A percentile compares a stretch with the other conserved stretches of the same genome.
Conservation (phyloP, 495 filamentous ascomycete species). For the Penicillium salamii region DNA sequence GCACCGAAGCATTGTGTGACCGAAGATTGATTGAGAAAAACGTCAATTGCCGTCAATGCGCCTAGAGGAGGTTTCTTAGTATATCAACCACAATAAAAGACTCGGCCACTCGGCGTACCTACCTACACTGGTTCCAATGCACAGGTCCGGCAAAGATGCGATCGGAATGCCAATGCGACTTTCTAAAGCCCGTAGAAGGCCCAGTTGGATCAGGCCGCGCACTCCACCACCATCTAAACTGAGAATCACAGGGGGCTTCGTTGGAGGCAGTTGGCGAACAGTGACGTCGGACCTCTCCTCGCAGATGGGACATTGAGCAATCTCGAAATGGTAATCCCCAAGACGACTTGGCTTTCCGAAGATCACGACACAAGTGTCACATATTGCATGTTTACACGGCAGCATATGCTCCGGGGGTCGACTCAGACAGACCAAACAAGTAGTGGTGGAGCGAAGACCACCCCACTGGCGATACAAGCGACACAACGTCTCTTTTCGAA, state of each 20-base stretch:
- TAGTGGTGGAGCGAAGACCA: conserved; percentile 2
- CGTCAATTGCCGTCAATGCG: background rate
- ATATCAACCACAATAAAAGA: too few relatives aligned
- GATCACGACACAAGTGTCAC: conserved; percentile 26
- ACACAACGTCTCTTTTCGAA: background rate
- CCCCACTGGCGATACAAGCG: background rate
- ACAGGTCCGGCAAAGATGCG: conserved; percentile 48
- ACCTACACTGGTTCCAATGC: conserved; percentile 51
- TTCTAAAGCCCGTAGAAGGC: conserved; percentile 42
- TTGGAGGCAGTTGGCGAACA: conserved; percentile 29
- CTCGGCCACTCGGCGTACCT: conserved; percentile 6
- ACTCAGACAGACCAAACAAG: conserved; percentile 27
- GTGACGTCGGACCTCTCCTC: conserved; percentile 28
- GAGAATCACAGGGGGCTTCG: conserved; percentile 51
- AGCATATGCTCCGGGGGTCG: conserved; percentile 28
- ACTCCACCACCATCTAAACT: conserved; percentile 57
- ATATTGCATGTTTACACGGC: conserved; percentile 31
- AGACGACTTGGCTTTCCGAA: conserved; percentile 10
- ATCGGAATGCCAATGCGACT: conserved; percentile 40
- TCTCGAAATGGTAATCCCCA: conserved; percentile 16
- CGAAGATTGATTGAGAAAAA: background rate
- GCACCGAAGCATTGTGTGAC: background rate
- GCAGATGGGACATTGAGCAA: conserved; percentile 33
- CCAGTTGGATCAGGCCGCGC: conserved; percentile 48
- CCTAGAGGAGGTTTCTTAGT: background rate